Base-by-base conservation (phyloP, 495 filamentous ascomycete genomes). In the Trichodelitschia bisporula region DNA sequence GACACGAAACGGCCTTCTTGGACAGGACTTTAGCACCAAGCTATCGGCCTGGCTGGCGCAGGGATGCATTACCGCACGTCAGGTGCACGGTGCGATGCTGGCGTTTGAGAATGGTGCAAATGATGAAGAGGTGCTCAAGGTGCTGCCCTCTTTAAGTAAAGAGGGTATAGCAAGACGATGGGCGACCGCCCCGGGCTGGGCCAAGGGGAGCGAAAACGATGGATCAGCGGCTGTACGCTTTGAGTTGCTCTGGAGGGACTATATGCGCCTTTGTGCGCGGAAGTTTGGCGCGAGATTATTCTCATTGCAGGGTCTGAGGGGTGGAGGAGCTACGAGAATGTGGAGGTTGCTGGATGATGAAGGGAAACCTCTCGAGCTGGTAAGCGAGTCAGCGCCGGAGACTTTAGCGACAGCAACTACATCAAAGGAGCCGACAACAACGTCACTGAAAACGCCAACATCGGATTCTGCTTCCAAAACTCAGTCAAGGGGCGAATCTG, bases 191-290 rank as follows among this genome's bases (percentile, higher is more conserved):
- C 31, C 44, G 2, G 69, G 64, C 4, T 74, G 61, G 32, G 69
- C 64, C 6, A 51, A 64, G 15, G 73, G 71, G 2, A 64, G 72
- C 2, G 65, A 76, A 39, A 72, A 64, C 42, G 60, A 64, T 29
- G 73, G 74, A n/a, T 73, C 69, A 0, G 54, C 55, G n/a, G 53
- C 47, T 3, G 54, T 78, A 5, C 63, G 74, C 1, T 71, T 74
- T 33, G 69, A 80, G 36, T 54, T 80, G 1, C 52, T 78, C 1
- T 78, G 72, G 71, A 55, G 72, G 3, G 73, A 78, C 47, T 78
- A 78, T 48, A 76, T 78, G 62, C 56, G 68, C 0, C 59, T 80
- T 9, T 69, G 69, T 35, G 59, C 59, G 16, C 51, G 62, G 3
- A 77, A 78, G 40, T 76, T 70, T 36, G 57, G 59, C 10, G 42